Evolutionary conservation across 2,329 filamentous ascomycete species (phyloP).

Genomic region (Trichothecium sympodiale): DNA sequence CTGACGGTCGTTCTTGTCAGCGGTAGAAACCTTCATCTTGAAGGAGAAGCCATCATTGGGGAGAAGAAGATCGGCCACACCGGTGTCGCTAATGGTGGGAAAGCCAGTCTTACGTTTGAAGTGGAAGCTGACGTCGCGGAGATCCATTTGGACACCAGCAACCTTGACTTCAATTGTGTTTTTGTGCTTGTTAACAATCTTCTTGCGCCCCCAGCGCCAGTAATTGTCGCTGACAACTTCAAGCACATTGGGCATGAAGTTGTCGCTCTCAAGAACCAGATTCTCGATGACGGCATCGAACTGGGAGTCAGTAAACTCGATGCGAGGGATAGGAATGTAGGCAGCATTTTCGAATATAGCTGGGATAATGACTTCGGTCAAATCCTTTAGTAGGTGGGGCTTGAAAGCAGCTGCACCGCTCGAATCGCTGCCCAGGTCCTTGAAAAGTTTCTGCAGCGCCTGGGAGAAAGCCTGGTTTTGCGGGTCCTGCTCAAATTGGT

Average conservation of each 20-base stretch:
- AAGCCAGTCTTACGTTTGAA: slow-evolving; percentile 93
- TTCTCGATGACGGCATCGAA: slow-evolving; percentile 90
- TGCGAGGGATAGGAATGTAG: slow-evolving; percentile 87
- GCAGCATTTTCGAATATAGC: slow-evolving; percentile 71
- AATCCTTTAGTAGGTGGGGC: slow-evolving; percentile 80
- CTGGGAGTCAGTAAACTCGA: slow-evolving; percentile 78
- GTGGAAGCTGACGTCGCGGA: slow-evolving; percentile 86
- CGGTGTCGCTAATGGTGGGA: slow-evolving; percentile 75
- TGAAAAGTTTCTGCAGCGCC: slow-evolving; percentile 75
- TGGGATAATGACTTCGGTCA: slow-evolving; percentile 79
- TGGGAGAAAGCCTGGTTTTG: slow-evolving; percentile 74
- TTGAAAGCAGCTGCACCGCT: slow-evolving; percentile 84
- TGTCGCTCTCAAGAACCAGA: slow-evolving; percentile 88
- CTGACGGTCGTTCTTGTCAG: slow-evolving; percentile 61
- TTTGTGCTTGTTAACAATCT: slow-evolving; percentile 66
- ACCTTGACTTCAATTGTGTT: slow-evolving; percentile 77
- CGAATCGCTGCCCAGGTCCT: slow-evolving; percentile 73
- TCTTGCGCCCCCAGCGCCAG: slow-evolving; percentile 90
- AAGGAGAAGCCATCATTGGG: slow-evolving; percentile 83
- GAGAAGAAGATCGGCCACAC: slow-evolving; percentile 79
- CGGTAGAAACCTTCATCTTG: slow-evolving; percentile 78
- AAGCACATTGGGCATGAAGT: slow-evolving; percentile 85
- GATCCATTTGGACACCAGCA: slow-evolving; percentile 84
- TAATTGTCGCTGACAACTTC: slow-evolving; percentile 90
- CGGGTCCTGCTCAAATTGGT: slow-evolving; percentile 81